Conservation (phyloP, 495 filamentous ascomycete genomes). For the Hypoxylon fuscum region DNA sequence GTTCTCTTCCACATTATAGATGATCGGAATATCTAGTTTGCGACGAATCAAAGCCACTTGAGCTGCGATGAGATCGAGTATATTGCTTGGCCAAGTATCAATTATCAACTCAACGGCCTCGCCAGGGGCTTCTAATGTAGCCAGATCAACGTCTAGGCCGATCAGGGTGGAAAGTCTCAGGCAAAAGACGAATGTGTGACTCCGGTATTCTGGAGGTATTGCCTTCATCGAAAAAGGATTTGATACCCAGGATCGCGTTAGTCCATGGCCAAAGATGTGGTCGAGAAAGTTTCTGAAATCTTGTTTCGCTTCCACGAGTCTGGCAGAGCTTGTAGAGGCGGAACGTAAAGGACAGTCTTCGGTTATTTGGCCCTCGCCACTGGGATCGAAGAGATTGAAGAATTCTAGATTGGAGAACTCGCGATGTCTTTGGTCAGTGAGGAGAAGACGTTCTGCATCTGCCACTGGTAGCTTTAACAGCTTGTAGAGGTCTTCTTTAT, state of each 20-base stretch:
- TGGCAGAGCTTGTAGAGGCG: slow-evolving; percentile 59
- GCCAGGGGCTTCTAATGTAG: slow-evolving; percentile 70
- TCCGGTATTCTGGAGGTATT: slow-evolving; percentile 70
- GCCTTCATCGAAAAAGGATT: slow-evolving; percentile 77
- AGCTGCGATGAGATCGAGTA: slow-evolving; percentile 61
- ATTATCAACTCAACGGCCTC: slow-evolving; percentile 79
- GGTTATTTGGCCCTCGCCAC: slow-evolving; percentile 46
- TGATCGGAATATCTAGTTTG: slow-evolving; percentile 72
- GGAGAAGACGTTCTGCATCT: slow-evolving; percentile 63
- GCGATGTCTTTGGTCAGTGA: slow-evolving; percentile 63
- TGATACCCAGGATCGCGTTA: slow-evolving; percentile 66
- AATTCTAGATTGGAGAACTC: slow-evolving; percentile 81
- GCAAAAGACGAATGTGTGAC: slow-evolving; percentile 71
- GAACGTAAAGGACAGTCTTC: slow-evolving; percentile 58
- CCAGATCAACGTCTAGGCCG: slow-evolving; percentile 62
- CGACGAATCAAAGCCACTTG: slow-evolving; percentile 69
- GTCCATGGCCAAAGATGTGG: slow-evolving; percentile 66
- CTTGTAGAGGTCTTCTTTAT: slow-evolving; percentile 70
- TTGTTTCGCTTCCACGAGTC: slow-evolving; percentile 75
- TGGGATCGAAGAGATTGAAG: slow-evolving; percentile 71
- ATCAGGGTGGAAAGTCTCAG: slow-evolving; percentile 70
- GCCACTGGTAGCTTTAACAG: slow-evolving; percentile 64
- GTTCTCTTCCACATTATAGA: slow-evolving; percentile 69
- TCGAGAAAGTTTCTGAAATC: slow-evolving; percentile 78
- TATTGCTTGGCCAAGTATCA: slow-evolving; percentile 65